Evolutionary conservation across 2,329 filamentous ascomycete genomes (phyloP).

Genomic region (Phyllosticta ampelicida): DNA sequence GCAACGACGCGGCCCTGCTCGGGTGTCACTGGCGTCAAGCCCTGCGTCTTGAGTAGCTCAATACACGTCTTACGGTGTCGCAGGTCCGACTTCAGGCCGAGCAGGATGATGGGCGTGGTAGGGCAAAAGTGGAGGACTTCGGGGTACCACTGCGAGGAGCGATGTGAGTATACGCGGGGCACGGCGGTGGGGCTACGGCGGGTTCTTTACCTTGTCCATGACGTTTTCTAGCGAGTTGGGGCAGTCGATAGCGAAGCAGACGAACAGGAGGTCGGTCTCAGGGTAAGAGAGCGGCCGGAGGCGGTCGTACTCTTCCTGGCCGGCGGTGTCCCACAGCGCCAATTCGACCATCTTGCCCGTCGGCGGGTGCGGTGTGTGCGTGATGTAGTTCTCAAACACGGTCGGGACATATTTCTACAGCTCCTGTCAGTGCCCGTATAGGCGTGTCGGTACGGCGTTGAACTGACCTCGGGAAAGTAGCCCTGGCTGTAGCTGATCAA

Average conservation of each 20-base stretch:
- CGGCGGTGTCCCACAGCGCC: constrained; percentile 95
- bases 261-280: constrained; percentile 94
- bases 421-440: neutral
- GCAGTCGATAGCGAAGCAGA: constrained; percentile 98
- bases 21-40: constrained; percentile 83
- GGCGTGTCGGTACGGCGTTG: neutral
- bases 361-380: constrained; percentile 77
- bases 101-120: constrained; percentile 88
- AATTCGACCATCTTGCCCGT: constrained; percentile 93
- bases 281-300: constrained; percentile 92
- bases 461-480: constrained; percentile 88
- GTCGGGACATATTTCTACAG: constrained; percentile 96
- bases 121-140: constrained; percentile 99
- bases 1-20: constrained; percentile 84
- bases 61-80: constrained; percentile 94
- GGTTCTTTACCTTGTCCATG: constrained; percentile 77
- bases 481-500: constrained; percentile 98
- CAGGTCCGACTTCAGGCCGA: constrained; percentile 94
- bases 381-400: constrained; percentile 99
- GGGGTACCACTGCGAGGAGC: constrained; percentile 85
- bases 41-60: constrained; percentile 96
- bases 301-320: constrained; percentile 97
- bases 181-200: neutral
- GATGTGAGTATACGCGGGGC: neutral
- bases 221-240: constrained; percentile 97